Base-by-base conservation (phyloP, 2,329 filamentous ascomycete species). In the Emergomyces orientalis region DNA sequence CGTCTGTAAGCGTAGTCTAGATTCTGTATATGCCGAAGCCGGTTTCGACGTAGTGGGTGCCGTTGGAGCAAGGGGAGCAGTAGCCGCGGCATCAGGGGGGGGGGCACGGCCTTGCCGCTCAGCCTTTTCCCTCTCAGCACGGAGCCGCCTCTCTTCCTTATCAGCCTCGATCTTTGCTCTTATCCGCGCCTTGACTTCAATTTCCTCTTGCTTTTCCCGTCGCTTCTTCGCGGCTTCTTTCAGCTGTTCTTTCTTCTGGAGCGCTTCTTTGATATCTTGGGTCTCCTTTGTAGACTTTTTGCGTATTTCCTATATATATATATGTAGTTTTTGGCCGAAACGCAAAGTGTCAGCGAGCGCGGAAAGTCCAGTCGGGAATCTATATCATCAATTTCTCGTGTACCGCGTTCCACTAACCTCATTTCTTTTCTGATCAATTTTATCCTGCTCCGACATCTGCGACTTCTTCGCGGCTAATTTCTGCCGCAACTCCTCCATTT, bases 101-200 rank as follows among this genome's bases (percentile, higher is more conserved):
- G 80, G 72, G 1, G 80, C 76, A 0, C 84, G 81, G n/a, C 93
- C 92, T 68, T 91, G 90, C n/a, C 93, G 84, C 62, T 86, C 85
- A 0, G 92, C 92, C 78, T 93, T 96, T 69, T 91, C 89, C 63
- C 86, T 81, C 71, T 96, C 94, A 2, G 90, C 88, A 74, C 94
- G 96, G 67, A 88, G 83, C 67, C 89, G 87, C 61, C 94, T 86
- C 71, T 93, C 91, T 69, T 90, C 89, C 80, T 95, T 97, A 79
- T 97, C 92, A 17, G 89, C 92, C 69, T 94, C 92, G 67, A 99
- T 96, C 82, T 92, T 92, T 63, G 91, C 92, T 77, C 91, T 88
- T 74, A 97, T 93, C 43, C 89, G 86, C 76, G 88, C 90, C 81
- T 93, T 94, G 13, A 91, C 93, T 52, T 91, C 90, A 9, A 88